Evolutionary conservation across 768 basidiomycete species (phyloP).

Genomic region (Lactarius deliciosus): DNA sequence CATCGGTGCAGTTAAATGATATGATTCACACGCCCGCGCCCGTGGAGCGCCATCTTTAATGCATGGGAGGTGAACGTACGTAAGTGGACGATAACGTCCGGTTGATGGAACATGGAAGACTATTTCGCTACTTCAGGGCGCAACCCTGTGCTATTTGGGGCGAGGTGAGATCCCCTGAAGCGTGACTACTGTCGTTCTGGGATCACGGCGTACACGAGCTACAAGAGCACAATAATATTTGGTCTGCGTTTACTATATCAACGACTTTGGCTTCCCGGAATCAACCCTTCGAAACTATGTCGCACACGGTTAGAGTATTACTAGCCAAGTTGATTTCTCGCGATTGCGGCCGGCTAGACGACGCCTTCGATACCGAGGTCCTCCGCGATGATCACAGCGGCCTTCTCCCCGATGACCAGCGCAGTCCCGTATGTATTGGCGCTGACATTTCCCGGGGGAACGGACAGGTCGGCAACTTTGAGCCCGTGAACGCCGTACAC

Average conservation of each 20-base stretch:
- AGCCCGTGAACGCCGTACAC: constrained; percentile 36
- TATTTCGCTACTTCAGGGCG: too few species aligned
- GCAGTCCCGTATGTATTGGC: constrained; percentile 46
- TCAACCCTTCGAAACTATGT: not conserved
- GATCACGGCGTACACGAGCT: not conserved
- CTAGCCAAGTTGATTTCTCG: constrained; percentile 21
- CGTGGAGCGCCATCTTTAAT: too few species aligned
- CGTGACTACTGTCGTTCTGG: not conserved
- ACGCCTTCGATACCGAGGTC: too few species aligned
- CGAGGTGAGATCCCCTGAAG: not conserved
- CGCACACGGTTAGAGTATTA: too few species aligned
- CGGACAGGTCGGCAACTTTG: constrained; percentile 51
- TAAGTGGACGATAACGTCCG: too few species aligned
- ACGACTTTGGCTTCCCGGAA: not conserved
- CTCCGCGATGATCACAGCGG: constrained; percentile 24
- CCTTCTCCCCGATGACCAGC: constrained; percentile 57
- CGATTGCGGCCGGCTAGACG: too few species aligned
- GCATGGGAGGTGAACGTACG: too few species aligned
- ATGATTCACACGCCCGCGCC: not conserved
- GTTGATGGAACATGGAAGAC: too few species aligned
- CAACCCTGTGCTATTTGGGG: too few species aligned
- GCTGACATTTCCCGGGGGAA: constrained; percentile 40
- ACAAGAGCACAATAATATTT: not conserved
- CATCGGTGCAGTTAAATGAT: not conserved
- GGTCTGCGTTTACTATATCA: not conserved